A percentile compares a stretch with the other conserved stretches of the same genome.
Conservation (phyloP, 2,329 filamentous ascomycete species). For the Hypocreales sp. region DNA sequence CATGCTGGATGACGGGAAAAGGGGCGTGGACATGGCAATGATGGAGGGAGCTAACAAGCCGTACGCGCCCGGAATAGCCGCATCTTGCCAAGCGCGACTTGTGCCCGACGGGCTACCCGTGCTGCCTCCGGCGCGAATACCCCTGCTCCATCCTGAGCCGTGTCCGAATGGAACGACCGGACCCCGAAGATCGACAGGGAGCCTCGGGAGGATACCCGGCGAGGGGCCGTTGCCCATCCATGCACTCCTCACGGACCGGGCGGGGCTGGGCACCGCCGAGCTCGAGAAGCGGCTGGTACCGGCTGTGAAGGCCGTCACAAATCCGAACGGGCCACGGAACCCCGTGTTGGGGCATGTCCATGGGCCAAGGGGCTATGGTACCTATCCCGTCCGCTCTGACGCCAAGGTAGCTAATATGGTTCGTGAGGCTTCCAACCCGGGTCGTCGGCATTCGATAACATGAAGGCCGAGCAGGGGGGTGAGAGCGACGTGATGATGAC, state of each 20-base stretch:
- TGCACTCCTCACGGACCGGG: constrained; percentile 29
- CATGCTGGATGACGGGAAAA: constrained; percentile 24
- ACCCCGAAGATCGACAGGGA: constrained; percentile 22
- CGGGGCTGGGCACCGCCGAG: constrained; percentile 6
- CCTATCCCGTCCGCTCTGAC: constrained; percentile 6
- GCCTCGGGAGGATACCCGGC: constrained; percentile 24
- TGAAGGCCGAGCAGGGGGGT: constrained; percentile 13
- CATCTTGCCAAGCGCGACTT: constrained; percentile 5
- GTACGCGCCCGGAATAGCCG: background rate
- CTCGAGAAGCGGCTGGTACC: constrained; percentile 5
- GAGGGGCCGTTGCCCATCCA: constrained; percentile 40
- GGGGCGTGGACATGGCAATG: constrained; percentile 6
- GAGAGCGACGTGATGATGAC: constrained; percentile 18
- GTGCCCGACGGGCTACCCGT: constrained; percentile 12
- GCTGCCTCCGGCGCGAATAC: constrained; percentile 13
- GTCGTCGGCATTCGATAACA: constrained; percentile 15
- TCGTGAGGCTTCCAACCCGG: constrained; percentile 17
- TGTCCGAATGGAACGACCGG: constrained; percentile 27
- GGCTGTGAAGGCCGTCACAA: constrained; percentile 4
- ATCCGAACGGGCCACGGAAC: constrained; percentile 10
- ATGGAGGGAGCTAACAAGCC: constrained; percentile 3
- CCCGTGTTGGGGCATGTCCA: constrained; percentile 8
- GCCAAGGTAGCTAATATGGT: constrained; percentile 12
- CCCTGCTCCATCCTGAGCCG: constrained; percentile 28
- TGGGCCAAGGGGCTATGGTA: constrained; percentile 20